Percentiles rank a stretch among this genome's conserved stretches.
Evolutionary conservation across 805 yeast species (phyloP).

Genomic region (Myxozyma mucilagina): DNA sequence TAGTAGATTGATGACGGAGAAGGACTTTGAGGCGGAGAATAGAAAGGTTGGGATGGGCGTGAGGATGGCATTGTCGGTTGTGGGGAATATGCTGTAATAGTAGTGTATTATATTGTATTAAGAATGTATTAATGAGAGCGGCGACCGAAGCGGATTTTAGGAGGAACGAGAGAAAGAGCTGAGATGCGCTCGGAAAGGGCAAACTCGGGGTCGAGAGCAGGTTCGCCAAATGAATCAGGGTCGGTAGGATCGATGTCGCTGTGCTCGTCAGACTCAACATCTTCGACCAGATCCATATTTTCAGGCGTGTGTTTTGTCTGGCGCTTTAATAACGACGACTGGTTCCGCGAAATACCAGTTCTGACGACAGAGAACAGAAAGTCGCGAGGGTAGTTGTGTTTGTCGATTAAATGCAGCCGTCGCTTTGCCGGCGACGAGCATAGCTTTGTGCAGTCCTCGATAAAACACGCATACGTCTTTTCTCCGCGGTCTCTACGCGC

Average conservation of each 20-base stretch:
- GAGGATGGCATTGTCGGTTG: constrained; percentile 49
- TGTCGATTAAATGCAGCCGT: constrained; percentile 51
- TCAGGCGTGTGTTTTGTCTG: not conserved
- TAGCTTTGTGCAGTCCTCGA: constrained; percentile 44
- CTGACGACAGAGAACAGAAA: constrained; percentile 29
- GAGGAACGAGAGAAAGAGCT: constrained; percentile 13
- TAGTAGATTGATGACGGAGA: constrained; percentile 54
- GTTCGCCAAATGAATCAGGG: constrained; percentile 3
- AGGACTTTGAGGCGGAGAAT: constrained; percentile 64
- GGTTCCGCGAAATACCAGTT: constrained; percentile 23
- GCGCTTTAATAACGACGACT: constrained; percentile 17
- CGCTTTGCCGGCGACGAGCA: constrained; percentile 48
- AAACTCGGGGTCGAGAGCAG: constrained; percentile 13
- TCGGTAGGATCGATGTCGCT: not conserved
- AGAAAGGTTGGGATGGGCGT: constrained; percentile 65
- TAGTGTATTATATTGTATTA: not conserved
- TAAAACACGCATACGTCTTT: constrained; percentile 49
- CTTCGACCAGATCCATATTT: not conserved
- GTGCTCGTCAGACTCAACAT: not conserved
- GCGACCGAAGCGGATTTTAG: constrained; percentile 20
- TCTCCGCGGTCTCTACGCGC: constrained; percentile 46
- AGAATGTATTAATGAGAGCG: not conserved
- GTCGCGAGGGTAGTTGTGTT: constrained; percentile 51
- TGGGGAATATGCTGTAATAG: not conserved
- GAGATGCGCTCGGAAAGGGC: constrained; percentile 3